A percentile compares a stretch with the other conserved stretches of the same genome.
phyloP scores from a whole-genome alignment of 1,284 basidiomycete genomes.

The Dichomitus squalens region DNA sequence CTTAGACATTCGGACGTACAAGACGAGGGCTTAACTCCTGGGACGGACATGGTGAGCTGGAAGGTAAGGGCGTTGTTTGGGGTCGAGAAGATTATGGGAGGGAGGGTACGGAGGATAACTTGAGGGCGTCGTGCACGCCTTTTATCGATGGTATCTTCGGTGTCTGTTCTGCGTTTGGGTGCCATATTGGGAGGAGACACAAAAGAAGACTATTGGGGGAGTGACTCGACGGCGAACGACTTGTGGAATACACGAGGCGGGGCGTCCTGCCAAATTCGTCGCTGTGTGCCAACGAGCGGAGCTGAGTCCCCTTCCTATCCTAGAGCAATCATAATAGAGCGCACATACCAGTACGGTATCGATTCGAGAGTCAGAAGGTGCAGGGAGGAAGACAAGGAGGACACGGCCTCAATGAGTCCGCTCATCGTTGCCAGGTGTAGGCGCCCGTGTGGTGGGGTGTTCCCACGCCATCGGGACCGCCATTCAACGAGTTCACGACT shows the following conservation, averaged over 20 bases:
- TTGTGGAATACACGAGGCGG: slow-evolving; percentile 2
- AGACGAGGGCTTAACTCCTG: background rate
- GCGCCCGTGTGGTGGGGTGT: background rate
- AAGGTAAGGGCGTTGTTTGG: background rate
- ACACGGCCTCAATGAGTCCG: background rate
- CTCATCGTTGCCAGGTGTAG: background rate
- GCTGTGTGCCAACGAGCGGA: too few relatives aligned
- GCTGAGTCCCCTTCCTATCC: too few relatives aligned
- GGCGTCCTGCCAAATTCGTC: too few relatives aligned
- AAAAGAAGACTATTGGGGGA: background rate
- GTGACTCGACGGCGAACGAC: background rate
- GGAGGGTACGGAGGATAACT: slow-evolving; percentile 3
- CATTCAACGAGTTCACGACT: background rate
- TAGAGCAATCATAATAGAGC: too few relatives aligned
- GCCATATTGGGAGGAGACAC: background rate
- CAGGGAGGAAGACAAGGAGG: background rate
- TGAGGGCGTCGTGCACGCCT: background rate
- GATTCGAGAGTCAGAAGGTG: background rate
- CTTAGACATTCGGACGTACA: background rate
- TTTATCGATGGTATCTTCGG: slow-evolving; percentile 6
- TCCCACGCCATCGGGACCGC: background rate
- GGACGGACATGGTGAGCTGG: slow-evolving; percentile 1
- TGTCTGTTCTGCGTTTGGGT: background rate
- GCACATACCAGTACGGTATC: too few relatives aligned
- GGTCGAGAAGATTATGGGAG: slow-evolving; percentile 2